A percentile compares a stretch with the other conserved stretches of the same genome.
Conservation (phyloP, 2,329 filamentous ascomycete genomes). For the Colletotrichum caudatum region DNA sequence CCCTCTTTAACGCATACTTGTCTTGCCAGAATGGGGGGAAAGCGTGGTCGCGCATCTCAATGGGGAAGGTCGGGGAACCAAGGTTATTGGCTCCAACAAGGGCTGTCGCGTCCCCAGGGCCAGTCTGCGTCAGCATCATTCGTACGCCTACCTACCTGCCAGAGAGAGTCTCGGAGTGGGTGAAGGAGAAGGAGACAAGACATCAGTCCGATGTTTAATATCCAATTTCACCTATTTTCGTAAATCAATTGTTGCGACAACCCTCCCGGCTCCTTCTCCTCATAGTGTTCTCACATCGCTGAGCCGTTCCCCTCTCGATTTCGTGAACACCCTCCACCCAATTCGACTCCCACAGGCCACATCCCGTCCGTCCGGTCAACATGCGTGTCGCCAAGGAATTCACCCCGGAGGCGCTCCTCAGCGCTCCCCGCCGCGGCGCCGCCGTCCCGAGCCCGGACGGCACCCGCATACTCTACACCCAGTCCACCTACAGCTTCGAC, state of each 20-base stretch:
- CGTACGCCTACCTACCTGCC: conserved; percentile 8
- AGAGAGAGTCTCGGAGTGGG: not conserved
- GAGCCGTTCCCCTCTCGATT: not conserved
- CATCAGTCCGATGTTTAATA: not conserved
- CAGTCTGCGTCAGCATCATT: conserved; percentile 36
- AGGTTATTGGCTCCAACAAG: not conserved
- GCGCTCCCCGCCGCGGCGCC: conserved; percentile 47
- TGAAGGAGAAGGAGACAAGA: not conserved
- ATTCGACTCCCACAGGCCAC: not conserved
- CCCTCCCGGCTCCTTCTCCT: not conserved
- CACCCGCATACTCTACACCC: conserved; percentile 55
- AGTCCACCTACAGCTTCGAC: conserved; percentile 53
- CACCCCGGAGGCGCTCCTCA: conserved; percentile 51
- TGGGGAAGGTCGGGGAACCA: conserved; percentile 21
- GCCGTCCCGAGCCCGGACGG: conserved; percentile 57
- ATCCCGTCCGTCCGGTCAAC: not conserved
- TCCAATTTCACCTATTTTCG: not conserved
- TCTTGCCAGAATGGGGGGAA: not conserved
- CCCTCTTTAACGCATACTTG: not conserved
- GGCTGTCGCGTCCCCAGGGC: conserved; percentile 31
- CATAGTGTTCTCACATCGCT: not conserved
- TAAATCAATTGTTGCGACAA: not conserved
- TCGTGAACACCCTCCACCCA: not conserved
- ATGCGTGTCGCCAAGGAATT: conserved; percentile 45
- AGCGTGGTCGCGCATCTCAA: conserved; percentile 15